Base-by-base conservation (phyloP, 176 grass and related monocot genomes). In the Hyparrhenia diplandra region DNA sequence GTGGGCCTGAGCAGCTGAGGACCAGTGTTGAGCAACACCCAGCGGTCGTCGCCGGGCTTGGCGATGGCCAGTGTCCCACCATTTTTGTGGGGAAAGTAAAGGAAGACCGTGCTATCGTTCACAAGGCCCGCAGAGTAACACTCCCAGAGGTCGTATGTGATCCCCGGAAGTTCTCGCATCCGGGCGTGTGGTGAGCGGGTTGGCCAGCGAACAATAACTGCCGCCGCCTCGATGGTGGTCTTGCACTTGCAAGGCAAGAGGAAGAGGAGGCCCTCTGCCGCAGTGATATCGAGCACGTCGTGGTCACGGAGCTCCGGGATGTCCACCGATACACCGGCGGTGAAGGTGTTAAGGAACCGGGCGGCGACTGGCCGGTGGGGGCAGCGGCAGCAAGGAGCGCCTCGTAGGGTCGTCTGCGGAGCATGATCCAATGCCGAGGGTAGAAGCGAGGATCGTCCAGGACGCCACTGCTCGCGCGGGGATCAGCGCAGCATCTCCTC, bases 331-430 rank as follows among this genome's bases (percentile, higher is more conserved):
- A 36, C 17, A 71, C 67, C 72, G 3, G 25, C 36, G 27, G 52
- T 71, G 52, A 2, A 24, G 17, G 23, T 54, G 6, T 41, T 42
- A 46, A 80, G 43, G 46, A 55, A 47, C 2, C 4, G n/a, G 43
- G 3, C 2, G 63, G 4, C 46, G 30, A 11, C 3, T n/a, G 2
- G 17, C 1, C 17, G 1, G 10, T 5, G n/a, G 3, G 58, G 16
- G 3, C 2, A 2, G 1, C 12, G 12, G 2, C 0, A 13, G 42
- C 0, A 0, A 0, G 1, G 16, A 5, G 0, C 11, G 13, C 11
- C 23, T 4, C 27, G 11, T 49, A 49, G 46, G 0, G n/a, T n/a
- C n/a, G 0, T 1, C 2, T 0, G 5, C 46, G 46, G 41, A 79
- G 20, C 29, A 79, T 67, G 46, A 37, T 28, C 77, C 77, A 64